Percentiles rank a stretch among this genome's conserved stretches.
phyloP scores from a whole-genome alignment of 139 green algal species.

The Micractinium sp. region DNA sequence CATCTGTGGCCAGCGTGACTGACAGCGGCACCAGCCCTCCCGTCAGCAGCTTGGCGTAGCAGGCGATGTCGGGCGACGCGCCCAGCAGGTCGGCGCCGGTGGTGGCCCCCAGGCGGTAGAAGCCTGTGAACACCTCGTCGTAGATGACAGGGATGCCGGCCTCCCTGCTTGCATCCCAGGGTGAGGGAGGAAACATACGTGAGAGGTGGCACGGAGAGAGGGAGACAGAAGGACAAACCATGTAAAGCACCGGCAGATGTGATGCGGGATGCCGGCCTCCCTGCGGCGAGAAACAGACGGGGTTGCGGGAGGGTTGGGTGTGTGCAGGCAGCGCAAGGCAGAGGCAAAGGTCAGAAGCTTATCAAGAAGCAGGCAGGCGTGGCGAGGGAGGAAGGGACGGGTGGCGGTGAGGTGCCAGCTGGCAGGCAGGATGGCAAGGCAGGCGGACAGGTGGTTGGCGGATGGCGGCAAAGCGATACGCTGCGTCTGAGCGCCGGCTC shows the following conservation, averaged over 20 bases:
- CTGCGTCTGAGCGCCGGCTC: not conserved
- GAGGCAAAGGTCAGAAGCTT: not conserved
- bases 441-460: not conserved
- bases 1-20: conserved; percentile 80
- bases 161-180: conserved; percentile 7
- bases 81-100: conserved; percentile 74
- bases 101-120: conserved; percentile 83
- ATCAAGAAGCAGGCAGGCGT: not conserved
- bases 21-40: conserved; percentile 86
- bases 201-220: too few relatives aligned
- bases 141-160: conserved; percentile 88
- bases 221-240: too few relatives aligned
- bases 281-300: not conserved
- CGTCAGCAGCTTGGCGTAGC: conserved; percentile 96
- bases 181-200: not conserved
- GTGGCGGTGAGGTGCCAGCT: not conserved
- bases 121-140: conserved; percentile 96
- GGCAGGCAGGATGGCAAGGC: not conserved
- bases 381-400: not conserved
- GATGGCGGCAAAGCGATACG: not conserved
- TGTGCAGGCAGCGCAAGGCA: not conserved
- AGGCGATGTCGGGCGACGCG: conserved; percentile 89
- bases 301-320: not conserved
- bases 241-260: too few relatives aligned
- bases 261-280: conserved; percentile 68